A percentile compares a stretch with the other conserved stretches of the same genome.
Evolutionary conservation across 2,329 filamentous ascomycete species (phyloP).

Genomic region (Fonsecaea pugnacius): DNA sequence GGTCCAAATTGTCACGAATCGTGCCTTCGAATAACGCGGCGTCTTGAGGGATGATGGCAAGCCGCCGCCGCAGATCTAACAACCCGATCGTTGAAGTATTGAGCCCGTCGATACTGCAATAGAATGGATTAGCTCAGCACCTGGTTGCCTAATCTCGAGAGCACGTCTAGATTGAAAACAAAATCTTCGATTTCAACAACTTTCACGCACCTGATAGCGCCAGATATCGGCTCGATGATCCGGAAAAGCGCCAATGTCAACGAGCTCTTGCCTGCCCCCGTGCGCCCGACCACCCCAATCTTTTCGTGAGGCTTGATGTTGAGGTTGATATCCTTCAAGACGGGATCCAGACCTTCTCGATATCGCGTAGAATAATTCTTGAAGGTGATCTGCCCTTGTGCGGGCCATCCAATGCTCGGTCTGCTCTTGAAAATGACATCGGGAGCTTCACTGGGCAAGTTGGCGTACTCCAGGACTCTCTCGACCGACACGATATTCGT

Average conservation of each 20-base stretch:
- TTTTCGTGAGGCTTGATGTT: constrained; percentile 97
- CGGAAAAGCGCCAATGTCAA: constrained; percentile 91
- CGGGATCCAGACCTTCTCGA: constrained; percentile 83
- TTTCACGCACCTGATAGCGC: constrained; percentile 65
- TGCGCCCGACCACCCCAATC: constrained; percentile 95
- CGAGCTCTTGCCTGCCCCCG: constrained; percentile 93
- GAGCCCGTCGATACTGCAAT: constrained; percentile 74
- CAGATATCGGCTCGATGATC: constrained; percentile 84
- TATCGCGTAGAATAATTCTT: constrained; percentile 94
- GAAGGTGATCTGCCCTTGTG: constrained; percentile 84
- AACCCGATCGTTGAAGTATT: constrained; percentile 90
- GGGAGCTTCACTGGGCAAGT: constrained; percentile 87
- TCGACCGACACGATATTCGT: constrained; percentile 99
- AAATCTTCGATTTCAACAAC: background rate
- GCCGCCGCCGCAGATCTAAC: constrained; percentile 80
- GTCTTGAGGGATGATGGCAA: constrained; percentile 98
- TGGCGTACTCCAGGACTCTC: constrained; percentile 92
- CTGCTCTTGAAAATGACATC: constrained; percentile 88
- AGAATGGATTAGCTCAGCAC: constrained; percentile 13
- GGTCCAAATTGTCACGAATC: constrained; percentile 92
- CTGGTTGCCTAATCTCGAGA: background rate
- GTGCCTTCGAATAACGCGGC: constrained; percentile 93
- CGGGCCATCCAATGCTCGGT: constrained; percentile 88
- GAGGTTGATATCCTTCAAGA: constrained; percentile 88
- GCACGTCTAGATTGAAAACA: too few species aligned